Conservation (phyloP, 495 filamentous ascomycete genomes). For the Gamarada debralockiae region DNA sequence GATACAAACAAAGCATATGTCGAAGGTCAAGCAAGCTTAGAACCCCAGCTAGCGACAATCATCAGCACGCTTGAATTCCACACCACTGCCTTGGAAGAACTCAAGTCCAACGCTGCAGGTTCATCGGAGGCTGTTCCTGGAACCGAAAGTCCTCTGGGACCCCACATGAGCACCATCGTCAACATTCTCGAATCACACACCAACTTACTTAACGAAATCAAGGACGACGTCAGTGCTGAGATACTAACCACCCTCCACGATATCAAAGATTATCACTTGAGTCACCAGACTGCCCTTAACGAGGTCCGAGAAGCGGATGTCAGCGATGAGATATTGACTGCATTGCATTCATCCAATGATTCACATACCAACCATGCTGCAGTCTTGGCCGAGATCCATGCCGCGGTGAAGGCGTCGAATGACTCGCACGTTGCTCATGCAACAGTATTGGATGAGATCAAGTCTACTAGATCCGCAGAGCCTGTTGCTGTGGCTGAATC, state of each 20-base stretch:
- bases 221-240: slow-evolving; percentile 22
- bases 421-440: slow-evolving; percentile 14
- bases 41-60: neutral
- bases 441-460: slow-evolving; percentile 14
- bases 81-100: neutral
- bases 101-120: neutral
- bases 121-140: neutral
- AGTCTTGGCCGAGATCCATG: slow-evolving; percentile 7
- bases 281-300: slow-evolving; percentile 7
- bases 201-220: slow-evolving; percentile 19
- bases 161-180: neutral
- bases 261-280: slow-evolving; percentile 10
- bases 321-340: slow-evolving; percentile 25
- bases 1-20: neutral
- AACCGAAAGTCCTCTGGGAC: neutral
- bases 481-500: neutral
- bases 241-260: slow-evolving; percentile 21
- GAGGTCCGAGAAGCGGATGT: slow-evolving; percentile 24
- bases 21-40: neutral
- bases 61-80: slow-evolving; percentile 1
- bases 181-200: slow-evolving; percentile 9
- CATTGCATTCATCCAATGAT: slow-evolving; percentile 18
- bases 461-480: slow-evolving; percentile 3
- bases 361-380: slow-evolving; percentile 4
- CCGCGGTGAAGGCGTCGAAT: slow-evolving; percentile 10